Evolutionary conservation across 495 filamentous ascomycete genomes (phyloP), one percentile per base, ranked within the genome.

Genomic region (Aspergillus baeticus): DNA sequence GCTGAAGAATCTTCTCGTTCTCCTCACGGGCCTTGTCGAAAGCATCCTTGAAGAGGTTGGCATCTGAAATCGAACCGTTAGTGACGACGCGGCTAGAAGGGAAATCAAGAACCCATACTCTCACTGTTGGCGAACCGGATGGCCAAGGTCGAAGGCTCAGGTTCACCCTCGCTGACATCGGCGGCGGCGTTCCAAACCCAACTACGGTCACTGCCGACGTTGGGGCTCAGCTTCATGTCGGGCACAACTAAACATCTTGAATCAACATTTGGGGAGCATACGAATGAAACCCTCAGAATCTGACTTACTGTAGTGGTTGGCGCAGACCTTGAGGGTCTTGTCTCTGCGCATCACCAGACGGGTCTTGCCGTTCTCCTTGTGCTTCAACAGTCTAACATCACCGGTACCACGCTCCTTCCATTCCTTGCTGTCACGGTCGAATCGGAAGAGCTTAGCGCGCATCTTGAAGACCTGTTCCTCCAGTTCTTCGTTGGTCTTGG

Each of bases 321-420:
- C 95, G 87, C 95, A 99, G 75, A 98, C 94, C 81, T 99, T 99
- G 77, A 96, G 84, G 61, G 95, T 98, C 88, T 97, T 96, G 78
- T 99, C 95, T 69, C 95, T 82, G 74, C 95, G 87, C 95, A 99
- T 99, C 64, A 99, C 94, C 60, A 99, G 81, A 57, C 95, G 84
- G 51, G 91, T 96, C 87, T 98, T 99, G 71, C 87, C 86, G 73
- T 96, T 98, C 78, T 98, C 94, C 82, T 88, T 89, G 79, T 99
- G 95, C 84, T 97, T 99, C 67, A 99, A 80, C 67, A 99, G 78
- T 67, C 92, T 84, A 57, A 99, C 92, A 66, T 97, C 92, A 63
- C 95, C 95, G 53, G 94, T 98, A 49, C 95, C 95, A 68, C 95
- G 88, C 83, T 99, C 95, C 83, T 98, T 99, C 95, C 95, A 99